Evolutionary conservation across 2,329 filamentous ascomycete genomes (phyloP).

Genomic region (Colletotrichum sublineola): DNA sequence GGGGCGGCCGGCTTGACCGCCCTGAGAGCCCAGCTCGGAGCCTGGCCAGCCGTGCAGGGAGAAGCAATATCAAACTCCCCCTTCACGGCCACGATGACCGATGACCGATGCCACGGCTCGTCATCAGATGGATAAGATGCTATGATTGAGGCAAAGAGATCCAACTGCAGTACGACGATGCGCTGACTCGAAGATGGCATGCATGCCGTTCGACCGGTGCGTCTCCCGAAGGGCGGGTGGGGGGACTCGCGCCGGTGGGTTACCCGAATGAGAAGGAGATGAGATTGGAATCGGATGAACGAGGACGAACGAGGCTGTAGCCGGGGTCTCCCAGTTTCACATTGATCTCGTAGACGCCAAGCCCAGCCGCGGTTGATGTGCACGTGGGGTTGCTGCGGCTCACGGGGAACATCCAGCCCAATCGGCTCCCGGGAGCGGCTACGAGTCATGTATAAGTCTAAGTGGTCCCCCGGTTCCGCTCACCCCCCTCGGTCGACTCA

Average conservation of each 20-base stretch:
- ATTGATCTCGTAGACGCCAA: slow-evolving; percentile 29
- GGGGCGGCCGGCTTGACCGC: slow-evolving; percentile 11
- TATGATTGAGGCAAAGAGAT: slow-evolving; percentile 3
- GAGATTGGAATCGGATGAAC: slow-evolving; percentile 30
- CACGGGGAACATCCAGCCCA: neutral
- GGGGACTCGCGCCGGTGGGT: slow-evolving; percentile 12
- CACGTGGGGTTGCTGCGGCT: slow-evolving; percentile 30
- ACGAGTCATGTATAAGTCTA: slow-evolving; percentile 36
- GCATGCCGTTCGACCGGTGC: neutral
- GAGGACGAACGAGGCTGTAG: slow-evolving; percentile 22
- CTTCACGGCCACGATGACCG: neutral
- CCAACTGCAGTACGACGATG: slow-evolving; percentile 23
- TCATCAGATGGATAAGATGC: slow-evolving; percentile 6
- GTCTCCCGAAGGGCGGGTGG: slow-evolving; percentile 18
- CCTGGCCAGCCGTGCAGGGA: slow-evolving; percentile 12
- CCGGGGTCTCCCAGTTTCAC: slow-evolving; percentile 30
- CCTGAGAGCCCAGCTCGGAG: slow-evolving; percentile 1
- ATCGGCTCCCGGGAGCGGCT: slow-evolving; percentile 19
- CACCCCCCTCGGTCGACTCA: slow-evolving; percentile 19
- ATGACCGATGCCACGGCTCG: neutral
- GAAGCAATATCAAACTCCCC: neutral
- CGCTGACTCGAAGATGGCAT: slow-evolving; percentile 26
- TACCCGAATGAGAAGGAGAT: slow-evolving; percentile 8
- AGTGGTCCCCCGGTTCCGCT: neutral
- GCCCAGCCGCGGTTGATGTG: slow-evolving; percentile 17